Conservation (phyloP, 768 basidiomycete species). For the Suillus lakei region DNA sequence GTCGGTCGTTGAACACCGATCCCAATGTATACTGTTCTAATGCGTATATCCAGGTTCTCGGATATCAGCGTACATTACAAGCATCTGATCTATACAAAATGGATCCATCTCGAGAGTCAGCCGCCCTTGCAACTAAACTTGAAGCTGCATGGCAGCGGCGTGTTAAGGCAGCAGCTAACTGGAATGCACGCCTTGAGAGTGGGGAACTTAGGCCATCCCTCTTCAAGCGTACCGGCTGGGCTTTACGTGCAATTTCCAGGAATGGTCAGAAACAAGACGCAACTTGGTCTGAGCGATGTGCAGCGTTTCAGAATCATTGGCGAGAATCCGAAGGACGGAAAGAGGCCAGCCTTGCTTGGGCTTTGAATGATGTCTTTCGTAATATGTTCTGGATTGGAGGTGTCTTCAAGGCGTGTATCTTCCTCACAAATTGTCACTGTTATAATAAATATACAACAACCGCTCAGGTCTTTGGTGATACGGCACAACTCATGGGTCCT, state of each 20-base stretch:
- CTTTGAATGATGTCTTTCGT: slow-evolving; percentile 64
- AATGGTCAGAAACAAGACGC: slow-evolving; percentile 12
- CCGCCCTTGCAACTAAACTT: slow-evolving; percentile 53
- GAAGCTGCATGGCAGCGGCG: slow-evolving; percentile 59
- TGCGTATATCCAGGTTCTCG: slow-evolving; percentile 47
- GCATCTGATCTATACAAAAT: slow-evolving; percentile 79
- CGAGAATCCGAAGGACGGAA: slow-evolving; percentile 47
- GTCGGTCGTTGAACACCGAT: slow-evolving; percentile 27
- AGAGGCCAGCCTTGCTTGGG: slow-evolving; percentile 58
- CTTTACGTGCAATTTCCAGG: slow-evolving; percentile 24
- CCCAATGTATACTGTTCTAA: not conserved
- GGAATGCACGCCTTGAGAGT: slow-evolving; percentile 54
- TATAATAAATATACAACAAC: not conserved
- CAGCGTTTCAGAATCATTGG: slow-evolving; percentile 48
- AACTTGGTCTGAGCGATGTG: slow-evolving; percentile 30
- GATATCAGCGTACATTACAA: slow-evolving; percentile 75
- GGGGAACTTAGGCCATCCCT: slow-evolving; percentile 50
- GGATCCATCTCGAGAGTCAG: slow-evolving; percentile 53
- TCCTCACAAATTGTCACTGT: not conserved
- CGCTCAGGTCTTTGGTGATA: slow-evolving; percentile 63
- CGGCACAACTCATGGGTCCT: slow-evolving; percentile 64
- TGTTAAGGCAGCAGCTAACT: slow-evolving; percentile 52
- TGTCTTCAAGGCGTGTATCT: slow-evolving; percentile 51
- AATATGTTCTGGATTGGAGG: slow-evolving; percentile 68
- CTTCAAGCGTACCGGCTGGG: slow-evolving; percentile 46